These are phyloP conservation scores for Tuber magnatum DNA, from an alignment of 495 filamentous ascomycete species.

Conservation along the genomic window DNA sequence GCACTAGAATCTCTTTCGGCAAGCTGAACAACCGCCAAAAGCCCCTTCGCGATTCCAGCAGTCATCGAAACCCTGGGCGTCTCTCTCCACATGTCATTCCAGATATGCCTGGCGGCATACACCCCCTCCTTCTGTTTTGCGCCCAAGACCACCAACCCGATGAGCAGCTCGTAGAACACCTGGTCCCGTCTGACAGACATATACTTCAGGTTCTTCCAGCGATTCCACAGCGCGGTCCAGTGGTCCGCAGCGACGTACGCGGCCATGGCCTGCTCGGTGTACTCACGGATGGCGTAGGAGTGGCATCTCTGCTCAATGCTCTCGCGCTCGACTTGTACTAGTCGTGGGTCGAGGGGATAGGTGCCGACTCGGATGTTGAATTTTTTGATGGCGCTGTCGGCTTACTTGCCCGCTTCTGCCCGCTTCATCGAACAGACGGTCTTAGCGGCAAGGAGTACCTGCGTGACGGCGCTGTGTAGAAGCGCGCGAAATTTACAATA, in stretches of 20 bases:
- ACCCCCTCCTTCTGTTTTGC: slow-evolving; percentile 47
- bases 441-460: slow-evolving; percentile 2
- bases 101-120: slow-evolving; percentile 48
- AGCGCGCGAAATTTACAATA: slow-evolving; percentile 20
- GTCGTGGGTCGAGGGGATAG: slow-evolving; percentile 22
- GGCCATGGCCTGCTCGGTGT: slow-evolving; percentile 48
- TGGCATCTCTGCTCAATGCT: slow-evolving; percentile 27
- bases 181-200: slow-evolving; percentile 48
- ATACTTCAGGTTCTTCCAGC: slow-evolving; percentile 54
- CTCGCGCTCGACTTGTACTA: slow-evolving; percentile 40
- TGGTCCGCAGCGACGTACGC: slow-evolving; percentile 43
- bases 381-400: slow-evolving; percentile 10
- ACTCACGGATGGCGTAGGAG: slow-evolving; percentile 47
- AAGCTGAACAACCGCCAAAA: slow-evolving; percentile 26
- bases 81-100: slow-evolving; percentile 56
- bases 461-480: slow-evolving; percentile 6
- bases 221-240: slow-evolving; percentile 55
- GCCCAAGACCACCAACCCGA: slow-evolving; percentile 48
- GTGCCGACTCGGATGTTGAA: slow-evolving; percentile 17
- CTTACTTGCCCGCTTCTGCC: not conserved
- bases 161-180: slow-evolving; percentile 53
- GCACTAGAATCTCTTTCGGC: slow-evolving; percentile 18
- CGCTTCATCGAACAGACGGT: slow-evolving; percentile 7
- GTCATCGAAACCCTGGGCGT: slow-evolving; percentile 48
- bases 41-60: slow-evolving; percentile 42